phyloP scores from a whole-genome alignment of 306 rosid species.

The Benincasa hispida region DNA sequence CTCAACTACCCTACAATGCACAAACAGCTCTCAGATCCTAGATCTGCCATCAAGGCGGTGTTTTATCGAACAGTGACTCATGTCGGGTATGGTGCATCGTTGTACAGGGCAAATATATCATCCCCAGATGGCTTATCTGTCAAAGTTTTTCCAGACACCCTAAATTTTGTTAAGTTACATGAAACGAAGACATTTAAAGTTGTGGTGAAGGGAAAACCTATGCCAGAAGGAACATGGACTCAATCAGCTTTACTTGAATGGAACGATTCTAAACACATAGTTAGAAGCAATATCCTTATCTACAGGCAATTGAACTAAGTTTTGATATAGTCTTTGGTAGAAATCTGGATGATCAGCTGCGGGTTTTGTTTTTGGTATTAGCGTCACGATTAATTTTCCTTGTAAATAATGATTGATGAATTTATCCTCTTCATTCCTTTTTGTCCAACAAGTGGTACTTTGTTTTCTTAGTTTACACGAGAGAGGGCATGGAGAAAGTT shows the following conservation, averaged over 20 bases:
- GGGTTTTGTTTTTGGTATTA: neutral
- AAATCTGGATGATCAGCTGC: neutral
- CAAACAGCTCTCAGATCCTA: slow-evolving; percentile 12
- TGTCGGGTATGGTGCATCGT: slow-evolving; percentile 40
- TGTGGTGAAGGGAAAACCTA: slow-evolving; percentile 33
- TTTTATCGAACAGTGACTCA: slow-evolving; percentile 48
- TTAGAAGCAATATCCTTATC: slow-evolving; percentile 45
- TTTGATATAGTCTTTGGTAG: neutral
- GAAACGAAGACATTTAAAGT: slow-evolving; percentile 47
- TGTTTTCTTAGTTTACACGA: neutral
- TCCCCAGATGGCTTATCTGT: slow-evolving; percentile 31
- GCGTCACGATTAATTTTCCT: neutral
- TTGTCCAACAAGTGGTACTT: neutral
- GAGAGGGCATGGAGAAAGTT: neutral
- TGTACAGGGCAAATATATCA: slow-evolving; percentile 47
- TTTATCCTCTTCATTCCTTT: neutral
- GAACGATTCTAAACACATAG: slow-evolving; percentile 46
- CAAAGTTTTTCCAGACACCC: slow-evolving; percentile 35
- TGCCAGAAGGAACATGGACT: slow-evolving; percentile 3
- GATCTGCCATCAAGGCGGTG: slow-evolving; percentile 28
- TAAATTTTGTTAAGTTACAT: slow-evolving; percentile 25
- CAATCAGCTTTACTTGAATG: slow-evolving; percentile 48
- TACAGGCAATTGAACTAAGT: neutral
- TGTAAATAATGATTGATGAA: neutral
- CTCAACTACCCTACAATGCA: slow-evolving; percentile 81